These are phyloP conservation scores for Elasticomyces elasticus DNA, from an alignment of 495 filamentous ascomycete genomes.

Conservation along the genomic window DNA sequence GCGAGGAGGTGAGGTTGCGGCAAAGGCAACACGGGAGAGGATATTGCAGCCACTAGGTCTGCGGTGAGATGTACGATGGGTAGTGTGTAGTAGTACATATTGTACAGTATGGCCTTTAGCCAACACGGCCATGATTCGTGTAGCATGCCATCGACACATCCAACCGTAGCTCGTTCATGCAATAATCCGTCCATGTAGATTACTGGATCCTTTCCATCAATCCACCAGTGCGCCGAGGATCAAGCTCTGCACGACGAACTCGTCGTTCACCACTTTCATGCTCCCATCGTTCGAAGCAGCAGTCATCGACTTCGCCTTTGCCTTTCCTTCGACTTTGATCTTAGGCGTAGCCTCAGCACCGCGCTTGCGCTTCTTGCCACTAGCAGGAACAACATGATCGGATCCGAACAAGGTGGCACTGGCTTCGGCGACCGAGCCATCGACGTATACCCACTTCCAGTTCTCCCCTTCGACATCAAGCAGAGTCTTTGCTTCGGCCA, in stretches of 20 bases:
- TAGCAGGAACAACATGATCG: background rate
- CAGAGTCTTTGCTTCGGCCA: conserved; percentile 50
- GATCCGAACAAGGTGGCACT: conserved; percentile 36
- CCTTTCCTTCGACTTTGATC: conserved; percentile 23
- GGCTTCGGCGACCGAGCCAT: conserved; percentile 47
- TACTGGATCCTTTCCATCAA: conserved; percentile 14
- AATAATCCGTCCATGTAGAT: background rate
- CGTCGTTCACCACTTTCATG: conserved; percentile 64
- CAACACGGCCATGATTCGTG: background rate
- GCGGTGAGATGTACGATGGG: conserved; percentile 9
- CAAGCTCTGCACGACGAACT: conserved; percentile 85
- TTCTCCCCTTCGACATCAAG: conserved; percentile 34
- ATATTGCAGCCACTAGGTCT: conserved; percentile 48
- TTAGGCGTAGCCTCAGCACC: conserved; percentile 23
- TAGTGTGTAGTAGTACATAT: background rate
- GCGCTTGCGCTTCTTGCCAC: conserved; percentile 43
- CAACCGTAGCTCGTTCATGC: background rate
- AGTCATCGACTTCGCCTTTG: conserved; percentile 12
- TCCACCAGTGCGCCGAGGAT: conserved; percentile 75
- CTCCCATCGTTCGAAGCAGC: conserved; percentile 33
- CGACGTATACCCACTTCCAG: conserved; percentile 78
- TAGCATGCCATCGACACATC: background rate
- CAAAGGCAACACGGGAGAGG: conserved; percentile 61
- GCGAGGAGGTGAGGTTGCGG: conserved; percentile 70
- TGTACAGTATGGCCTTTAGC: background rate